These are phyloP conservation scores for Pascua guehoae DNA, from an alignment of 1,284 basidiomycete species.

Conservation along the genomic window DNA sequence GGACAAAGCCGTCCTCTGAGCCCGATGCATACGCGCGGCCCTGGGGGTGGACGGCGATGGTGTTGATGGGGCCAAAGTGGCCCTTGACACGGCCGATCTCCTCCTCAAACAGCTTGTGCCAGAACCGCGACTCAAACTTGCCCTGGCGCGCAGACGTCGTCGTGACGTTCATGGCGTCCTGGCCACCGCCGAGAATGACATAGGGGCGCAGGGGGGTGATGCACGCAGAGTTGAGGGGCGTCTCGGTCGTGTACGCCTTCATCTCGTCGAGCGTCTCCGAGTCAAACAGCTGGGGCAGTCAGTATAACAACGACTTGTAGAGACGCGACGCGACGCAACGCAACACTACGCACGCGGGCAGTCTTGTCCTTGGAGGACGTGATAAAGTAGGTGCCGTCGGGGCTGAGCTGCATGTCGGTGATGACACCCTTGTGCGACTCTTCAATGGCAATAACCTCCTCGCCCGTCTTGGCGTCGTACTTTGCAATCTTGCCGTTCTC, in stretches of 20 bases:
- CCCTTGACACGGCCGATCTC: constrained; percentile 96
- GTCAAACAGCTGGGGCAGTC: constrained; percentile 72
- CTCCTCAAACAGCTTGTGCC: constrained; percentile 98
- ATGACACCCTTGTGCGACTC: constrained; percentile 76
- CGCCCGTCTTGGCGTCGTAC: constrained; percentile 83
- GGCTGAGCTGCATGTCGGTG: constrained; percentile 88
- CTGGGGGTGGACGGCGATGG: constrained; percentile 89
- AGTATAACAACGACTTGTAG: too few relatives aligned
- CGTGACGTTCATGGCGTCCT: constrained; percentile 97
- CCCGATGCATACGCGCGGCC: constrained; percentile 90
- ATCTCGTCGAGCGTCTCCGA: constrained; percentile 82
- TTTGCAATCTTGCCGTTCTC: constrained; percentile 92
- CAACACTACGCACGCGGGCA: constrained; percentile 68
- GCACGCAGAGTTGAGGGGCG: constrained; percentile 91
- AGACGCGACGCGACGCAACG: too few relatives aligned
- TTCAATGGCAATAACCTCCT: constrained; percentile 67
- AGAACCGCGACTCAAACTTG: constrained; percentile 97
- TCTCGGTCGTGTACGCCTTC: constrained; percentile 91
- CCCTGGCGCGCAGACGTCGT: constrained; percentile 90
- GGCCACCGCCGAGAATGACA: constrained; percentile 90
- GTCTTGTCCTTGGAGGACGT: constrained; percentile 97
- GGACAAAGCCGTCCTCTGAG: constrained; percentile 92
- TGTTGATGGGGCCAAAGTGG: constrained; percentile 93
- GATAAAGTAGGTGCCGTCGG: constrained; percentile 90
- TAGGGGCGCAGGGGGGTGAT: constrained; percentile 82